Percentiles rank a stretch among this genome's conserved stretches.
Evolutionary conservation across 2,329 filamentous ascomycete genomes (phyloP).

Genomic region (Talaromyces sp.): DNA sequence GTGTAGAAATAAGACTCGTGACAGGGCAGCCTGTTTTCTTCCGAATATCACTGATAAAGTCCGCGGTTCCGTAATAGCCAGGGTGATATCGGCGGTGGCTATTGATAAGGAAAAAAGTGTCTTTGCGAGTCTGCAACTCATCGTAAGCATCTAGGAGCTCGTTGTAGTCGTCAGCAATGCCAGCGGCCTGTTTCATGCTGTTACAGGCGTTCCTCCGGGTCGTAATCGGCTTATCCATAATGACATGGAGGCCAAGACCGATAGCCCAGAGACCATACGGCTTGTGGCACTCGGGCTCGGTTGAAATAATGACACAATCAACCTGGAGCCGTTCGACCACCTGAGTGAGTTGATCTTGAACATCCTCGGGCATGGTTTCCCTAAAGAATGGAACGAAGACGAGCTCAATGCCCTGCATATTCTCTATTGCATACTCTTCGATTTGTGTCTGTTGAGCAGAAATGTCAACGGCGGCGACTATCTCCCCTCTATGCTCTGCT

Average conservation of each 20-base stretch:
- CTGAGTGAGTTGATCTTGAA: neutral
- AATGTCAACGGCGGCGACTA: neutral
- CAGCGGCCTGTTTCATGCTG: neutral
- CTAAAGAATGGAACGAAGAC: neutral
- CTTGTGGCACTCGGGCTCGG: neutral
- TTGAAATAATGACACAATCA: neutral
- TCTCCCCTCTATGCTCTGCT: neutral
- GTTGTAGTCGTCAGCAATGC: neutral
- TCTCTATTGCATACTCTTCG: neutral
- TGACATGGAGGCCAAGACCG: neutral
- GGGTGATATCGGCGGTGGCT: neutral
- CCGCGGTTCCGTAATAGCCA: neutral
- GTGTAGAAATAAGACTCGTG: neutral
- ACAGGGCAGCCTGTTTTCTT: slow-evolving; percentile 2
- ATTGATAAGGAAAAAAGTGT: neutral
- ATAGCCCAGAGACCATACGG: neutral
- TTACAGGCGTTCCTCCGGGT: neutral
- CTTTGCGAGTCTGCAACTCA: neutral
- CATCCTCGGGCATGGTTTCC: neutral
- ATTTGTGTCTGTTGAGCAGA: neutral
- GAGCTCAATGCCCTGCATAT: neutral
- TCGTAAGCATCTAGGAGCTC: neutral
- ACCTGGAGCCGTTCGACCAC: neutral
- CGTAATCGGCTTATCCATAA: neutral
- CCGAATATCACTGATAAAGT: neutral